Percentiles rank a stretch among this genome's conserved stretches.
These are phyloP conservation scores for Macrotyloma uniflorum DNA, from an alignment of 306 rosid genomes.

Conservation along the genomic window DNA sequence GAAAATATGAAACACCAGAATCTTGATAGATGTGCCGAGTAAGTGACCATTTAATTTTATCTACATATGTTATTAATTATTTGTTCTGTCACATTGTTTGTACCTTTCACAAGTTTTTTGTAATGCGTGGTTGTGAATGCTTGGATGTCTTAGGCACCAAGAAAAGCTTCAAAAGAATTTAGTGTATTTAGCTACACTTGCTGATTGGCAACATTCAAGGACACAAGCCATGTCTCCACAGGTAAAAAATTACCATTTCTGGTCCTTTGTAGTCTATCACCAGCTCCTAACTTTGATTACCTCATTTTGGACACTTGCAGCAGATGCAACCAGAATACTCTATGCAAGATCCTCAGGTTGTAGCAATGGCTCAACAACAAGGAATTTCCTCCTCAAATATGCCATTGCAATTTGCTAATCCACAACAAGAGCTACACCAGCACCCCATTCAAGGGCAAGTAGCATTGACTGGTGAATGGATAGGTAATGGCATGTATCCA, in stretches of 20 bases:
- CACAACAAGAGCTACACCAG: constrained; percentile 77
- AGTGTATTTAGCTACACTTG: constrained; percentile 97
- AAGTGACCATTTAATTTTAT: constrained; percentile 41
- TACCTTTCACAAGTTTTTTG: not conserved
- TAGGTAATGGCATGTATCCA: constrained; percentile 73
- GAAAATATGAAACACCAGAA: constrained; percentile 73
- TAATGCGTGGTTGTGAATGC: constrained; percentile 1
- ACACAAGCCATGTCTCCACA: constrained; percentile 80
- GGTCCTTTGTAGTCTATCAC: not conserved
- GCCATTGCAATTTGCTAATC: constrained; percentile 76
- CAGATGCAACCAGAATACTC: constrained; percentile 90
- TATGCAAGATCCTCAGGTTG: constrained; percentile 92
- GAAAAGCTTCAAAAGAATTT: constrained; percentile 94
- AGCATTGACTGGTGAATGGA: constrained; percentile 72
- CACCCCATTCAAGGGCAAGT: constrained; percentile 87
- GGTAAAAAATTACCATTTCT: constrained; percentile 47
- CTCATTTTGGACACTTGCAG: not conserved
- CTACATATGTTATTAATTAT: not conserved
- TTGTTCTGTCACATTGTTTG: not conserved
- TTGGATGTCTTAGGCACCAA: constrained; percentile 67
- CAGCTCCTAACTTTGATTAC: constrained; percentile 24
- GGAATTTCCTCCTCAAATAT: constrained; percentile 77
- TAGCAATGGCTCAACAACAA: constrained; percentile 83
- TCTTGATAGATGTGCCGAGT: constrained; percentile 97
- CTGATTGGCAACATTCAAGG: constrained; percentile 89